These are phyloP conservation scores for Malassezia arunalokei DNA, from an alignment of 1,284 basidiomycete species.

Conservation along the genomic window DNA sequence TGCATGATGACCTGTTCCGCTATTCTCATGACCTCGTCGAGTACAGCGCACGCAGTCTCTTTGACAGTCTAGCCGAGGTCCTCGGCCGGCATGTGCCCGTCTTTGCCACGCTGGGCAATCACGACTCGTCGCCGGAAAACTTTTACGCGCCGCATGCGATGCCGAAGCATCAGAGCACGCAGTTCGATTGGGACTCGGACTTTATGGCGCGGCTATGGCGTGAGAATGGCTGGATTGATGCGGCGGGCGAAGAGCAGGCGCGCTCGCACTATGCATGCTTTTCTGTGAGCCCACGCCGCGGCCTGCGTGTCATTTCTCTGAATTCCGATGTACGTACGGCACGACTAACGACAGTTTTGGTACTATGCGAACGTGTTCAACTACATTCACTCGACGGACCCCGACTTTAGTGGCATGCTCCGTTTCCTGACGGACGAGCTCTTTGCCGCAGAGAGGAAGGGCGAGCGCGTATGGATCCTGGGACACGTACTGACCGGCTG, in stretches of 20 bases:
- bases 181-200: constrained; percentile 39
- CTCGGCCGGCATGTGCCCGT: constrained; percentile 30
- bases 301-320: constrained; percentile 60
- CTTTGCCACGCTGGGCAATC: constrained; percentile 40
- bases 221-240: constrained; percentile 58
- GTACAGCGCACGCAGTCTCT: constrained; percentile 35
- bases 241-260: constrained; percentile 54
- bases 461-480: constrained; percentile 57
- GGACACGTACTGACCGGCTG: constrained; percentile 68
- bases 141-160: constrained; percentile 23
- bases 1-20: constrained; percentile 44
- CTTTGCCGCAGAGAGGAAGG: constrained; percentile 48
- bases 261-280: constrained; percentile 63
- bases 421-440: constrained; percentile 67
- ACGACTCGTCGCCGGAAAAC: constrained; percentile 35
- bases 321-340: constrained; percentile 52
- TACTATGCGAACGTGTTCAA: constrained; percentile 55
- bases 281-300: constrained; percentile 58
- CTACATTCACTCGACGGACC: constrained; percentile 61
- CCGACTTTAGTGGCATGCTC: constrained; percentile 63
- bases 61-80: constrained; percentile 23
- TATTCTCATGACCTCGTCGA: constrained; percentile 31
- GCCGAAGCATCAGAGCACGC: constrained; percentile 25
- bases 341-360: constrained; percentile 43
- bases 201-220: constrained; percentile 18